Base-by-base conservation (phyloP, 768 basidiomycete genomes). In the Candolleomyces eurysporus region DNA sequence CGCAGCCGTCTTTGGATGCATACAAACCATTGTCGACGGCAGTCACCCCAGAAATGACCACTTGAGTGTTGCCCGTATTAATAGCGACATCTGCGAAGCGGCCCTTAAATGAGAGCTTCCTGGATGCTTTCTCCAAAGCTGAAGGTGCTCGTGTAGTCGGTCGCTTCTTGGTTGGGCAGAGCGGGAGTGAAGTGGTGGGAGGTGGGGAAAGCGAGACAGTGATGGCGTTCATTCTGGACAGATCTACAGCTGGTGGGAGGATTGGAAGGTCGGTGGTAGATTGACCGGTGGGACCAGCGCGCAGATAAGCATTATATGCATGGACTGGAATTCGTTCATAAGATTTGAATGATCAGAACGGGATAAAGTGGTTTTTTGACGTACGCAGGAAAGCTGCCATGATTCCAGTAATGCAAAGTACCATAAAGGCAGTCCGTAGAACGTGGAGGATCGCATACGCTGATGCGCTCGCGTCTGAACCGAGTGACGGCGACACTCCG, bases 361-460 rank as follows among this genome's bases (percentile, higher is more conserved):
- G 48, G 56, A 49, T 51, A 48, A 63, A 57, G 32, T 50, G 46
- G 36, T 48, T 42, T 45, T 40, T 56, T 46, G 46, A 71, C 72
- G 62, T 63, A 73, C 72, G 59, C 48, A 73, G 61, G 56, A 70
- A 70, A 31, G 70, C 68, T 32, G 65, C 60, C 68, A 71, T 70
- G 31, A 71, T 65, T 36, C 66, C 69, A 57, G 62, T 65, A 39
- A 68, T 63, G 40, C 68, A 63, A 16, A 71, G 57, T 16, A 69
- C 68, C 30, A 61, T 67, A 48, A 66, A 67, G 16, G 65, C 62
- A 17, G 66, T 61, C 32, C 67, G 69, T 16, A 65, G 52, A 49
- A 67, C 67, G 42, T 61, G 58, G 49, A 61, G 61, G 21, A 51
- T 48, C 3, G 53, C 61, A 46, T 62, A 55, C 32, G 50, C 48